Evolutionary conservation across 768 basidiomycete species (phyloP), one percentile per base, ranked within the genome.

Genomic region (Lactarius sanguifluus): DNA sequence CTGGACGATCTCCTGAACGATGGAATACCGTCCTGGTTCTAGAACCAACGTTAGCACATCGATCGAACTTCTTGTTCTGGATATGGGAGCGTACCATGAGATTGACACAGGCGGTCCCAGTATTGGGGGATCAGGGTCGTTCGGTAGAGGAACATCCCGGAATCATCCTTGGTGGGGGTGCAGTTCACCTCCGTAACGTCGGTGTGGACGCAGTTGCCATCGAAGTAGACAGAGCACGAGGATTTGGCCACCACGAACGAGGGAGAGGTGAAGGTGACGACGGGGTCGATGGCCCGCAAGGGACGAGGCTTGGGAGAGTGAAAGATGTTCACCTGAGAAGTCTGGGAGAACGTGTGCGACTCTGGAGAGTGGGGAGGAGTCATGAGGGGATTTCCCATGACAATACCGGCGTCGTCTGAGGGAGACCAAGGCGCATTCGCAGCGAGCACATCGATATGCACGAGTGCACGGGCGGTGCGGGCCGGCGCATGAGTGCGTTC

Each of bases 11-110:
- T 87, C 84, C 72, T 91, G 90, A 52, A 85, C 76, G 71, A 91
- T 88, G 2, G 82, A 84, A 74, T 83, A 91, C 63, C 81, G 75
- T 5, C 87, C 84, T 25, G 88, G 86, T 75, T 91, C 90, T 91
- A 67, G 12, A 34, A 57, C n/a, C 52, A 28, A 20, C 9, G 28
- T 67, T 58, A 67, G 45, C 28, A 55, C 25, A 9, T n/a, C 54
- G 65, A 61, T 61, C 62, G 23, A 61, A 47, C 15, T 32, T 13
- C 28, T 30, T 36, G 16, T 34, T 41, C 65, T 63, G 43, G 57
- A 36, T 30, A 30, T 25, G 5, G 57, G 28, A 12, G 72, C 81
- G 62, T 70, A 89, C 90, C 86, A 69, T 80, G 68, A 61, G 83
- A 82, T 68, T 80, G 77, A 61, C 82, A 82, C 64, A 91, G 79